Base-by-base conservation (phyloP, 768 basidiomycete species). In the Amanita jacksonii region DNA sequence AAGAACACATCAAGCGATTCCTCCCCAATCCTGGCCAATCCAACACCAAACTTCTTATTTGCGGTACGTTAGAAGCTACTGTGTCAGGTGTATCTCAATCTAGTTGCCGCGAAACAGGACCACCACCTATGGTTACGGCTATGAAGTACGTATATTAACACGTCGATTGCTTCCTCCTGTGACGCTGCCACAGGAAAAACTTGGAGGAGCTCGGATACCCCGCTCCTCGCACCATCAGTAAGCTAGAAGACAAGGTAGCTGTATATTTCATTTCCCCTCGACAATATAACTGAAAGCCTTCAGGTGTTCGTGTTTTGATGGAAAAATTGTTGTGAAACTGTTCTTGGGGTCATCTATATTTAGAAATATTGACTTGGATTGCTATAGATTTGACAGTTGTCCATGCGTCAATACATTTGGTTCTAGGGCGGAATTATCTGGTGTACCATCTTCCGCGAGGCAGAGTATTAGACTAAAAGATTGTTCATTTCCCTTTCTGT, bases 151-250 rank as follows among this genome's bases (percentile, higher is more conserved):
- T 43, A n/a, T 28, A 33, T 39, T 28, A 16, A 28, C 39, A 19
- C 33, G 31, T 47, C 46, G 31, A 27, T 16, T 34, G 38, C 24
- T 6, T 12, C 28, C 28, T 30, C 27, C 23, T 32, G 27, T 51
- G 35, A 28, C 50, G 8, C 33, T 31, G 49, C 22, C 46, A 20
- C 38, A 92, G 89, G 72, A 90, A 85, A 74, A 81, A 94, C 60
- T 76, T 99, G 16, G 82, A 77, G 22, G 85, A 84, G 42, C 78
- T 99, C 57, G 80, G 77, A 52, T 96, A 90, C 67, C 83, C 89
- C 33, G 77, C 81, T 20, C 90, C 96, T 4, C 77, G 85, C 51
- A 79, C 89, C 5, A 74, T 96, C 65, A 91, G 86, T 77, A 99
- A 98, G 70, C 77, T 93, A 37, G 82, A 75, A 43, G 93, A 97